These are phyloP conservation scores for Grigorovia transvaalensis DNA, from an alignment of 805 yeast genomes.

Conservation along the genomic window DNA sequence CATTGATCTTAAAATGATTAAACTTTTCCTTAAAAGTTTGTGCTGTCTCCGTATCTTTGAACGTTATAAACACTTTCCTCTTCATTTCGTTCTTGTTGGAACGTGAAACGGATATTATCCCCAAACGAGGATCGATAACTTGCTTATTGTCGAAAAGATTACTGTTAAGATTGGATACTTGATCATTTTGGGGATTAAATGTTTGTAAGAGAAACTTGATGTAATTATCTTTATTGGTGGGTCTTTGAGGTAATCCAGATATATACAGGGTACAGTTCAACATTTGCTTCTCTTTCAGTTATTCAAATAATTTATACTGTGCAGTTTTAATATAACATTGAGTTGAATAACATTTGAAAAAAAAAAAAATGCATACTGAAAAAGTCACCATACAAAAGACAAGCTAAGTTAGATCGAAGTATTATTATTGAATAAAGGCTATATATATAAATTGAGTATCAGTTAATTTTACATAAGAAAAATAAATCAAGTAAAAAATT, in stretches of 20 bases:
- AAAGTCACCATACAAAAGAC: neutral
- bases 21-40: slow-evolving; percentile 8
- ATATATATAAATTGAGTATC: neutral
- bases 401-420: no score
- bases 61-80: slow-evolving; percentile 21
- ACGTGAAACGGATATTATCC: slow-evolving; percentile 8
- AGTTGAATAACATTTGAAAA: no score
- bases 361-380: no score
- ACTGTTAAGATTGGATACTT: slow-evolving; percentile 2
- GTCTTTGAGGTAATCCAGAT: slow-evolving; percentile 16
- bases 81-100: slow-evolving; percentile 2
- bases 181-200: slow-evolving; percentile 11
- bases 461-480: neutral
- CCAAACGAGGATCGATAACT: neutral
- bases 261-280: slow-evolving; percentile 10
- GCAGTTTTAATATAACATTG: no score
- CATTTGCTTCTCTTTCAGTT: neutral
- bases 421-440: neutral
- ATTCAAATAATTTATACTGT: no score
- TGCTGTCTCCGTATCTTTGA: slow-evolving; percentile 9
- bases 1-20: slow-evolving; percentile 11
- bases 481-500: neutral
- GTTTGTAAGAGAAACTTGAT: slow-evolving; percentile 9
- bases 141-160: slow-evolving; percentile 1
- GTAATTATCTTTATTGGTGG: slow-evolving; percentile 13